Evolutionary conservation across 495 filamentous ascomycete species (phyloP).

Genomic region (Podospora fimiseda): DNA sequence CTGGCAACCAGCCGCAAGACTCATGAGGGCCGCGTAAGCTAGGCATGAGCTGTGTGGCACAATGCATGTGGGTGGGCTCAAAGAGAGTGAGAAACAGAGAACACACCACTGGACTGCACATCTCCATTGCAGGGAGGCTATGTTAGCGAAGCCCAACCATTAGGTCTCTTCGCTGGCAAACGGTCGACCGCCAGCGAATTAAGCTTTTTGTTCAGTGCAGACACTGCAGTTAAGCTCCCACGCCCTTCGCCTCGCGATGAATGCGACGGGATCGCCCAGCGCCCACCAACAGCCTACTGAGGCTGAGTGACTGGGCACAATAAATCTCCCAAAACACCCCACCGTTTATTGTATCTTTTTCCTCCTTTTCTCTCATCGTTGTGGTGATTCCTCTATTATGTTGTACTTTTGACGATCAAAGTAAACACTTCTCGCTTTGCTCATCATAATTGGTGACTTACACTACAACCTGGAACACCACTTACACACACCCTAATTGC

Average conservation of each 20-base stretch:
- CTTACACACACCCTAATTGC: not conserved
- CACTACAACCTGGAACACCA: slow-evolving; percentile 4
- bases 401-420: too few species aligned
- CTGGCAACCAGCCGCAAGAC: too few species aligned
- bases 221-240: not conserved
- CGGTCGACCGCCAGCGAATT: not conserved
- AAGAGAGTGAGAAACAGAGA: not conserved
- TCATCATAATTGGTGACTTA: too few species aligned
- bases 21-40: not conserved
- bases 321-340: not conserved
- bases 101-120: not conserved
- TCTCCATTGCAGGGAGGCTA: not conserved
- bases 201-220: not conserved
- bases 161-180: too few species aligned
- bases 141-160: too few species aligned
- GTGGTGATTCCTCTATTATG: too few species aligned
- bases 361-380: too few species aligned
- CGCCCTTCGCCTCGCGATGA: not conserved
- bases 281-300: too few species aligned
- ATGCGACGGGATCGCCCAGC: too few species aligned
- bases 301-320: too few species aligned
- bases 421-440: too few species aligned
- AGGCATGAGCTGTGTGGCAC: not conserved
- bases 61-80: not conserved
- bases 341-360: not conserved